phyloP scores from a whole-genome alignment of 2,329 filamentous ascomycete species.

The Diatrype stigma region DNA sequence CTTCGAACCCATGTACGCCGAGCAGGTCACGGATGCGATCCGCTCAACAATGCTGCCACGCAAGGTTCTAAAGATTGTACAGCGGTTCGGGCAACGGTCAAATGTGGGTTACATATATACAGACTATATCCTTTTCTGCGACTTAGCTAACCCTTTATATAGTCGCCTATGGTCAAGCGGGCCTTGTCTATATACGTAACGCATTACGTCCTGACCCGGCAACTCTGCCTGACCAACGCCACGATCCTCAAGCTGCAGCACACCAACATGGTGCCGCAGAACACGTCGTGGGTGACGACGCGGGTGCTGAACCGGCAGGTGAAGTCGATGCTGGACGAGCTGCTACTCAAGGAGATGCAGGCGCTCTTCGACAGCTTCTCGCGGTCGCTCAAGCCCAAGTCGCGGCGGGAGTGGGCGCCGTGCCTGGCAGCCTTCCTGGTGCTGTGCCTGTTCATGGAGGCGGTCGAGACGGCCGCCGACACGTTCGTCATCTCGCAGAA shows the following conservation, averaged over 20 bases:
- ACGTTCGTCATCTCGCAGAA: slow-evolving; percentile 48
- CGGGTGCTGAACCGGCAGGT: slow-evolving; percentile 53
- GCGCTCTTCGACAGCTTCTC: slow-evolving; percentile 49
- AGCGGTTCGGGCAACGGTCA: slow-evolving; percentile 42
- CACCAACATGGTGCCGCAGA: slow-evolving; percentile 40
- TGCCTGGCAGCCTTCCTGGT: slow-evolving; percentile 54
- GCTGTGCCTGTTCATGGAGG: slow-evolving; percentile 56
- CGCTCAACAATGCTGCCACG: slow-evolving; percentile 41
- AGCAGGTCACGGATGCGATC: slow-evolving; percentile 46
- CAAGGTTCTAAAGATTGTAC: slow-evolving; percentile 44
- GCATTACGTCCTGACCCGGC: slow-evolving; percentile 54
- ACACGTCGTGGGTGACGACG: slow-evolving; percentile 43
- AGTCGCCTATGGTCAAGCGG: slow-evolving; percentile 48
- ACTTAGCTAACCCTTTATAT: background rate
- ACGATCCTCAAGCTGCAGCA: slow-evolving; percentile 38
- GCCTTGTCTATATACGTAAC: slow-evolving; percentile 52
- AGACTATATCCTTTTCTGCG: slow-evolving; percentile 1
- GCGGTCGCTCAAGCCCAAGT: slow-evolving; percentile 51
- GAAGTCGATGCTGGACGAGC: slow-evolving; percentile 53
- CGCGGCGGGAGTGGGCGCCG: slow-evolving; percentile 50
- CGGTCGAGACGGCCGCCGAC: slow-evolving; percentile 50
- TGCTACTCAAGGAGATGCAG: slow-evolving; percentile 48
- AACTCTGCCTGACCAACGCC: slow-evolving; percentile 46
- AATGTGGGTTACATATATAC: slow-evolving; percentile 30
- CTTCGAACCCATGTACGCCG: slow-evolving; percentile 43